These are phyloP conservation scores for Oxyria digyna DNA, from an alignment of 148 eudicot species.

Conservation along the genomic window DNA sequence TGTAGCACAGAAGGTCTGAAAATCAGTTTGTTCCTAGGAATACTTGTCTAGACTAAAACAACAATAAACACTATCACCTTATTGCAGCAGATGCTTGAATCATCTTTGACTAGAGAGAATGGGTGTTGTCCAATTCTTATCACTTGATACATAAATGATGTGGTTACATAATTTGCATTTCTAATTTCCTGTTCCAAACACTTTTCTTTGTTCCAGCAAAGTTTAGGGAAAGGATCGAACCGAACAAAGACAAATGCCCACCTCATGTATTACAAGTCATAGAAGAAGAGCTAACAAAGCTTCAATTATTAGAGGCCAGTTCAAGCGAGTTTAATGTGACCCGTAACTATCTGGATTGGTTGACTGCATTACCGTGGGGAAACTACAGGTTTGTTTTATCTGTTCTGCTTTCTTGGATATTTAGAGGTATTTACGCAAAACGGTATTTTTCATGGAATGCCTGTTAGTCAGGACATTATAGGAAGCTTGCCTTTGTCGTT, in stretches of 20 bases:
- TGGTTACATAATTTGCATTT: background rate
- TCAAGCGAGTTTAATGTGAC: slow-evolving; percentile 98
- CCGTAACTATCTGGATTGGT: slow-evolving; percentile 97
- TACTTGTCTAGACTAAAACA: background rate
- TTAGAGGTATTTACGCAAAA: background rate
- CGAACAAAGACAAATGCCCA: slow-evolving; percentile 78
- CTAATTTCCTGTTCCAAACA: background rate
- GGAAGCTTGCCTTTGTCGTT: background rate
- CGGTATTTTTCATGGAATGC: background rate
- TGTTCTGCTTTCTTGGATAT: background rate
- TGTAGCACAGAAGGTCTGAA: background rate
- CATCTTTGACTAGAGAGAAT: background rate
- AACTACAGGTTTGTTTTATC: slow-evolving; percentile 54
- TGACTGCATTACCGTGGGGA: slow-evolving; percentile 98
- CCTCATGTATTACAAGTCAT: slow-evolving; percentile 95
- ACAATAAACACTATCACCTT: background rate
- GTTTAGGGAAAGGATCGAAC: slow-evolving; percentile 88
- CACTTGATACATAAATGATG: background rate
- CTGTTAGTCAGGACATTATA: background rate
- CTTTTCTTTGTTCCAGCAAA: slow-evolving; percentile 42
- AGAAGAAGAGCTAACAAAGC: slow-evolving; percentile 92
- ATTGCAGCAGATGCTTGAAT: background rate
- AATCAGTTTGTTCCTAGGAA: background rate
- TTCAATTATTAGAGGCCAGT: slow-evolving; percentile 93
- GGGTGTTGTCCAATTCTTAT: background rate